Percentiles rank a stretch among this genome's conserved stretches.
Evolutionary conservation across 352 stramenopile genomes (phyloP).

Genomic region (Globisporangium spinosum): DNA sequence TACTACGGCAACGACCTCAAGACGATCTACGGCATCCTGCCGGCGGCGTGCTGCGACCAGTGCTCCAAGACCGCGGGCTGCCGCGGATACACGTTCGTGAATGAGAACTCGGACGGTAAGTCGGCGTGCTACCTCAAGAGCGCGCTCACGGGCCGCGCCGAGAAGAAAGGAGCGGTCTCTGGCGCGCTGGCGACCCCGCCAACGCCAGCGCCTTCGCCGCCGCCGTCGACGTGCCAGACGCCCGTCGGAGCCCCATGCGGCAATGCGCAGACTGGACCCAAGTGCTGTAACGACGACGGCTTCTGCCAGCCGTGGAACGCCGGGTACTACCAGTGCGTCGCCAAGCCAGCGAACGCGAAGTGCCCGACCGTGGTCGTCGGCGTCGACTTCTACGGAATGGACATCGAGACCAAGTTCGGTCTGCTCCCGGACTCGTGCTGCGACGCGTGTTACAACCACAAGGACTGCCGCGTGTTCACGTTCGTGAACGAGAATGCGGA

Average conservation of each 20-base stretch:
- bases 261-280: slow-evolving; percentile 25
- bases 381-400: slow-evolving; percentile 46
- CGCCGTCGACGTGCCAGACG: slow-evolving; percentile 20
- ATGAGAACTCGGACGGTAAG: slow-evolving; percentile 47
- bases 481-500: slow-evolving; percentile 61
- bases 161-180: slow-evolving; percentile 43
- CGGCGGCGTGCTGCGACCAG: slow-evolving; percentile 36
- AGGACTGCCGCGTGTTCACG: slow-evolving; percentile 41
- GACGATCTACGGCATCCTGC: slow-evolving; percentile 37
- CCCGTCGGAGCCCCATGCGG: slow-evolving; percentile 33
- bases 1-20: slow-evolving; percentile 48
- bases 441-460: slow-evolving; percentile 34
- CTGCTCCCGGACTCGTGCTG: slow-evolving; percentile 47
- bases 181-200: slow-evolving; percentile 10
- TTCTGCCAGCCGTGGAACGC: slow-evolving; percentile 66
- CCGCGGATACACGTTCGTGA: slow-evolving; percentile 56
- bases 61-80: slow-evolving; percentile 43
- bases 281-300: slow-evolving; percentile 37
- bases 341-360: slow-evolving; percentile 26
- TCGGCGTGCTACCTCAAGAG: slow-evolving; percentile 54
- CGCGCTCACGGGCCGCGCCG: slow-evolving; percentile 18
- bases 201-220: background rate
- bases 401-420: slow-evolving; percentile 39
- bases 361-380: slow-evolving; percentile 35
- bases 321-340: slow-evolving; percentile 54